These are phyloP conservation scores for Aspergillus caelatus DNA, from an alignment of 2,329 filamentous ascomycete species.

Conservation along the genomic window DNA sequence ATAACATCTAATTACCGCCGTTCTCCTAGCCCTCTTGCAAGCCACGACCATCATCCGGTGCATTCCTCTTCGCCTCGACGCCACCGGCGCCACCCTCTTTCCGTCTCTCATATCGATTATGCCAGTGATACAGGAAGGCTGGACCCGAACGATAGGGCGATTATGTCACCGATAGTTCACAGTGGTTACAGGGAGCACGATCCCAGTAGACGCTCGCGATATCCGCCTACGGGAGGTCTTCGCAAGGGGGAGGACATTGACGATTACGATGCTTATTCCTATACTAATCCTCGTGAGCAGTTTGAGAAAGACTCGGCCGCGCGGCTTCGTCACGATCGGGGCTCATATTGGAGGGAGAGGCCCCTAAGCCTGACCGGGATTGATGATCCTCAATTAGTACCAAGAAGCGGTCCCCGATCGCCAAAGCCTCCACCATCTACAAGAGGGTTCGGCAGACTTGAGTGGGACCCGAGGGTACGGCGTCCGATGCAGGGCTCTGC, in stretches of 20 bases:
- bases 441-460: conserved; percentile 41
- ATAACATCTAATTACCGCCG: conserved; percentile 33
- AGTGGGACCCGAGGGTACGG: conserved; percentile 31
- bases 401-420: conserved; percentile 31
- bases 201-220: conserved; percentile 27
- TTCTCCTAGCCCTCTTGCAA: conserved; percentile 36
- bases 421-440: conserved; percentile 41
- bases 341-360: conserved; percentile 30
- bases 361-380: conserved; percentile 45
- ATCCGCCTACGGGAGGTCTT: conserved; percentile 32
- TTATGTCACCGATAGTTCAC: conserved; percentile 24
- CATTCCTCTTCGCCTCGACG: conserved; percentile 34
- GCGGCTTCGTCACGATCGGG: conserved; percentile 34
- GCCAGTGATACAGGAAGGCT: conserved; percentile 39
- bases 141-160: conserved; percentile 23
- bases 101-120: conserved; percentile 35
- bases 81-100: conserved; percentile 32
- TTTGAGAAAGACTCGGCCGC: conserved; percentile 50
- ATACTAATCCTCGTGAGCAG: conserved; percentile 51
- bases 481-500: conserved; percentile 24
- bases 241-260: conserved; percentile 43
- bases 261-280: conserved; percentile 48
- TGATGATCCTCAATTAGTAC: conserved; percentile 35
- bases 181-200: conserved; percentile 30
- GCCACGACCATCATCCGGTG: conserved; percentile 37